Percentiles rank a stretch among this genome's conserved stretches.
Evolutionary conservation across 352 stramenopile genomes (phyloP).

Genomic region (Phytophthora brassicae): DNA sequence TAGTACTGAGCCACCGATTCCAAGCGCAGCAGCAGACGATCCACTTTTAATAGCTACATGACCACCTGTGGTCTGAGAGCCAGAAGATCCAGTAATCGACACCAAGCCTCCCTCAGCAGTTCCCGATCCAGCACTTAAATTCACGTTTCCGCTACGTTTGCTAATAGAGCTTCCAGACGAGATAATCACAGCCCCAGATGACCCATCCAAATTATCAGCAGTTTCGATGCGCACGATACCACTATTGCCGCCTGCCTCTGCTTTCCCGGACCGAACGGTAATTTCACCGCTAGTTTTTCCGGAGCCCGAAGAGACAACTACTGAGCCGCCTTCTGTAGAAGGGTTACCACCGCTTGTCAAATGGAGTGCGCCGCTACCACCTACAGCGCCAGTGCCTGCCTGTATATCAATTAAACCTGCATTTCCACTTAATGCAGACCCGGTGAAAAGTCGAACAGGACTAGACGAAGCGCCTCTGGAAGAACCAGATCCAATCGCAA

Average conservation of each 20-base stretch:
- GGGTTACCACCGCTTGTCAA: slow-evolving; percentile 24
- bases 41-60: slow-evolving; percentile 24
- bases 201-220: slow-evolving; percentile 13
- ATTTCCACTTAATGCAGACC: slow-evolving; percentile 23
- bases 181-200: slow-evolving; percentile 29
- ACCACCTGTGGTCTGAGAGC: slow-evolving; percentile 18
- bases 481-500: slow-evolving; percentile 33
- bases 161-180: slow-evolving; percentile 28
- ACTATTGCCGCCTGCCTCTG: slow-evolving; percentile 23
- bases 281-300: slow-evolving; percentile 24
- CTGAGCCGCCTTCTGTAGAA: slow-evolving; percentile 19
- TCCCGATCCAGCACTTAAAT: slow-evolving; percentile 27
- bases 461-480: slow-evolving; percentile 26
- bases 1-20: slow-evolving; percentile 18
- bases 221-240: slow-evolving; percentile 28
- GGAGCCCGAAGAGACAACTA: slow-evolving; percentile 23
- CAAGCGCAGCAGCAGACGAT: slow-evolving; percentile 16
- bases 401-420: slow-evolving; percentile 36
- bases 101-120: slow-evolving; percentile 22
- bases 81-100: slow-evolving; percentile 28
- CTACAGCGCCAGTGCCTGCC: slow-evolving; percentile 22
- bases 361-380: slow-evolving; percentile 19
- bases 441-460: slow-evolving; percentile 30
- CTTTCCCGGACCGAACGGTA: slow-evolving; percentile 25
- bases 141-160: slow-evolving; percentile 27